Evolutionary conservation across 1,139 yeast species (phyloP).

Genomic region (Yamadazyma triangularis): DNA sequence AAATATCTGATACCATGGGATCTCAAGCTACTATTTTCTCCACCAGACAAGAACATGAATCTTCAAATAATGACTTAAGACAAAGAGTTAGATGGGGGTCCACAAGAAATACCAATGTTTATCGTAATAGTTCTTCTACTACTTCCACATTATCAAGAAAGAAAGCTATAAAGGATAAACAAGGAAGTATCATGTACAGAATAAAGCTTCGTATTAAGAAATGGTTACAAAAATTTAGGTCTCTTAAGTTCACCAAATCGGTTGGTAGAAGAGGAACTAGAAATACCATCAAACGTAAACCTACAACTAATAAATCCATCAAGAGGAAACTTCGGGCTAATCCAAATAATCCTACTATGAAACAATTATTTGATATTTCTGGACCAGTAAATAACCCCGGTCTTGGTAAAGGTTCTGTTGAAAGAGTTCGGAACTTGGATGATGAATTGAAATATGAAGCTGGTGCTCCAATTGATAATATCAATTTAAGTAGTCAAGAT

Average conservation of each 20-base stretch:
- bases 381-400: conserved; percentile 26
- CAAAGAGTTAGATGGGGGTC: conserved; percentile 10
- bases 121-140: conserved; percentile 11
- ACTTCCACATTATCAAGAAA: conserved; percentile 21
- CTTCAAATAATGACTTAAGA: neutral
- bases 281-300: conserved; percentile 8
- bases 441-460: conserved; percentile 24
- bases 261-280: conserved; percentile 28
- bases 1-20: conserved; percentile 37
- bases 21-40: conserved; percentile 47
- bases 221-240: conserved; percentile 20
- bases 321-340: conserved; percentile 15
- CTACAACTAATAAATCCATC: neutral
- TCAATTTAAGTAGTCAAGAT: conserved; percentile 9
- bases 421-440: conserved; percentile 18
- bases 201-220: conserved; percentile 24
- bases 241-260: conserved; percentile 18
- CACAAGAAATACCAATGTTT: conserved; percentile 9
- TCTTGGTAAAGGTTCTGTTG: conserved; percentile 19
- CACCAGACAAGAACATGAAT: conserved; percentile 21
- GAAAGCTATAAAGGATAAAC: conserved; percentile 32
- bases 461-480: conserved; percentile 21
- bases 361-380: conserved; percentile 15
- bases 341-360: conserved; percentile 14
- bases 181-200: conserved; percentile 29